Evolutionary conservation across 805 yeast genomes (phyloP), one percentile per base, ranked within the genome.

Genomic region (Kuraishia capsulata): DNA sequence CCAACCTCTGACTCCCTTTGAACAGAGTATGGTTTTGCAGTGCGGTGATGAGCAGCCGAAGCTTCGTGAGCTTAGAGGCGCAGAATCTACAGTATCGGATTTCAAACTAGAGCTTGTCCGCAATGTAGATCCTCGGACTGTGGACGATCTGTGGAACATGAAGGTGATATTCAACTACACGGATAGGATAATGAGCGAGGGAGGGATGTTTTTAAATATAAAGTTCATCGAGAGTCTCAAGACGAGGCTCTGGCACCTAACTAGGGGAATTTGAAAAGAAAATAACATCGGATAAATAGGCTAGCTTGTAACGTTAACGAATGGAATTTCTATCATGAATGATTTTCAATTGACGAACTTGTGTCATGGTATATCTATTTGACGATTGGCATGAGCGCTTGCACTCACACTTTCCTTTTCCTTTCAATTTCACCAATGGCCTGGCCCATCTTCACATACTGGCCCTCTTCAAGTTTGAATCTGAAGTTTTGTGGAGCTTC

Each of bases 401-500:
- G 18, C 32, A 9, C 14, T 29, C n/a, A 9, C 32, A 6, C n/a
- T 9, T 8, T n/a, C 9, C 14, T 14, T 6, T n/a, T 14, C 18
- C n/a, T 29, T 13, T 14, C 8, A 14, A 29, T n/a, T 9, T 29
- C 18, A 9, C 96, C 96, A 33, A 89, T 62, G 9, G 73, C 52
- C 62, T 90, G 81, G 10, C 98, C 98, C 77, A 90, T 77, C 54
- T 78, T 77, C 35, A 92, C 88, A 45, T 66, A 71, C 48, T 87
- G 80, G n/a, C 94, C 94, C 13, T 72, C 70, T 35, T 71, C 64
- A 33, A 88, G 70, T 28, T 71, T 63, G 53, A 88, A 92, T 51
- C 74, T 61, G 58, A 90, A 92, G 43, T 70, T 65, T 41, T 70
- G 72, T 20, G 98, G 98, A 2, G 97, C 98, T 62, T 92, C 98